Conservation (phyloP, 2,329 filamentous ascomycete genomes). For the Verticillium tricorpus region DNA sequence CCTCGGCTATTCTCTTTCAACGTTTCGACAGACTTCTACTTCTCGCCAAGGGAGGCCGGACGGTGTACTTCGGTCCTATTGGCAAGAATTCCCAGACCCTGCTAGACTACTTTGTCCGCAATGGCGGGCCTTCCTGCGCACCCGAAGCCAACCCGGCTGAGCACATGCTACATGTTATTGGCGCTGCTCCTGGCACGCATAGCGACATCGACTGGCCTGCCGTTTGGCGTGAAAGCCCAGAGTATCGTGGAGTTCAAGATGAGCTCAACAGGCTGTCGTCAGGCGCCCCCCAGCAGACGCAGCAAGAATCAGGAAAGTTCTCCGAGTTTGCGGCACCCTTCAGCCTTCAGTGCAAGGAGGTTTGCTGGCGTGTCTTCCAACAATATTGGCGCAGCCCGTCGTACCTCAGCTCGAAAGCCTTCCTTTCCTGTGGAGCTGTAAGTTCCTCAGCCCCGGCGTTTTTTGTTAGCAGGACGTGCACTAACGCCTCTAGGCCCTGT, state of each 20-base stretch:
- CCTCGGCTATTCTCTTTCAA: slow-evolving; percentile 42
- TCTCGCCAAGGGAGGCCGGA: slow-evolving; percentile 47
- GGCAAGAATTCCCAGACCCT: slow-evolving; percentile 44
- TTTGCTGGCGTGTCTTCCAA: slow-evolving; percentile 62
- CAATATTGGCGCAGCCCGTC: slow-evolving; percentile 75
- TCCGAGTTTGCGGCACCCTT: slow-evolving; percentile 68
- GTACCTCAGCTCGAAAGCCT: slow-evolving; percentile 69
- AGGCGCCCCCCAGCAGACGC: slow-evolving; percentile 15
- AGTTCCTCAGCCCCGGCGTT: slow-evolving; percentile 35
- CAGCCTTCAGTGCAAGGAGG: slow-evolving; percentile 51
- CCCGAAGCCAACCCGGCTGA: slow-evolving; percentile 61
- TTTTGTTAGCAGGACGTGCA: not conserved
- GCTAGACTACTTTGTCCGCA: slow-evolving; percentile 55
- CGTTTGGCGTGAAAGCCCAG: slow-evolving; percentile 29
- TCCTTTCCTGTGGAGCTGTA: slow-evolving; percentile 44
- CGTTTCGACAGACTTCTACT: slow-evolving; percentile 54
- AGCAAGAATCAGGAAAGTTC: slow-evolving; percentile 41
- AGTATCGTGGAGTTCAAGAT: slow-evolving; percentile 24
- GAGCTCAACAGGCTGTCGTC: slow-evolving; percentile 25
- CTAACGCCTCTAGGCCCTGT: slow-evolving; percentile 46
- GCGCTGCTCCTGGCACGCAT: slow-evolving; percentile 43
- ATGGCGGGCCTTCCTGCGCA: slow-evolving; percentile 51
- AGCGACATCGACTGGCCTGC: slow-evolving; percentile 31
- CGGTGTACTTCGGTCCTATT: slow-evolving; percentile 56
- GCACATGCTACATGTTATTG: slow-evolving; percentile 54